Evolutionary conservation across 805 yeast genomes (phyloP).

Genomic region (Barnettozyma vustinii): DNA sequence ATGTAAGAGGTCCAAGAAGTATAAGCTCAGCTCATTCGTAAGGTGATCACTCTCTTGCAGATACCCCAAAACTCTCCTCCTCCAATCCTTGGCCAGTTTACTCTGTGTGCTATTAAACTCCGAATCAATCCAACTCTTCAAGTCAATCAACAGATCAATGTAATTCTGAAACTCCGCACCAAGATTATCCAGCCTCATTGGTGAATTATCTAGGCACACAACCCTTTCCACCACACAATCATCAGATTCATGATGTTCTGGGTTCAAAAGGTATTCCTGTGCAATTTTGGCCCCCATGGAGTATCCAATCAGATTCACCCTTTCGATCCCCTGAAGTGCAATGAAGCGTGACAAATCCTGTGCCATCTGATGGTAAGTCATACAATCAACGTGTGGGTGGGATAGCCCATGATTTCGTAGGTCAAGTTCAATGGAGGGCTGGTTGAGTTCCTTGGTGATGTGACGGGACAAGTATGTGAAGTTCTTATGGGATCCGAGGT

Average conservation of each 20-base stretch:
- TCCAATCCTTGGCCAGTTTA: background rate
- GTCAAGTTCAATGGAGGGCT: conserved; percentile 37
- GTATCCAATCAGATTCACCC: conserved; percentile 41
- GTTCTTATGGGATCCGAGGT: conserved; percentile 44
- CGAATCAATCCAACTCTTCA: conserved; percentile 5
- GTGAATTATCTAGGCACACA: conserved; percentile 45
- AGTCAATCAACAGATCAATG: conserved; percentile 7
- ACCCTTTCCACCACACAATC: conserved; percentile 30
- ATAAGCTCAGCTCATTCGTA: conserved; percentile 9
- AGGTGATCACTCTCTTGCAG: conserved; percentile 7
- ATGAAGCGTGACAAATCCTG: conserved; percentile 16
- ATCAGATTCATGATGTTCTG: conserved; percentile 19
- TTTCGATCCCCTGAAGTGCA: conserved; percentile 16
- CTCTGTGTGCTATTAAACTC: background rate
- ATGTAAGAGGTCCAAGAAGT: conserved; percentile 15
- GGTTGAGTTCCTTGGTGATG: conserved; percentile 28
- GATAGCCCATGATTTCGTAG: conserved; percentile 53
- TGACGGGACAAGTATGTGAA: conserved; percentile 36
- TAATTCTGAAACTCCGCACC: conserved; percentile 26
- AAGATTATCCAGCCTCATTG: conserved; percentile 27
- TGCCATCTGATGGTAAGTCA: conserved; percentile 28
- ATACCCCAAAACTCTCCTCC: conserved; percentile 3
- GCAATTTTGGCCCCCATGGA: conserved; percentile 61
- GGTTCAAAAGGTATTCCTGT: conserved; percentile 37
- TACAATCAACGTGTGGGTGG: conserved; percentile 36